A percentile compares a stretch with the other conserved stretches of the same genome.
phyloP scores from a whole-genome alignment of 2,329 filamentous ascomycete species.

The Gremmenia infestans region DNA sequence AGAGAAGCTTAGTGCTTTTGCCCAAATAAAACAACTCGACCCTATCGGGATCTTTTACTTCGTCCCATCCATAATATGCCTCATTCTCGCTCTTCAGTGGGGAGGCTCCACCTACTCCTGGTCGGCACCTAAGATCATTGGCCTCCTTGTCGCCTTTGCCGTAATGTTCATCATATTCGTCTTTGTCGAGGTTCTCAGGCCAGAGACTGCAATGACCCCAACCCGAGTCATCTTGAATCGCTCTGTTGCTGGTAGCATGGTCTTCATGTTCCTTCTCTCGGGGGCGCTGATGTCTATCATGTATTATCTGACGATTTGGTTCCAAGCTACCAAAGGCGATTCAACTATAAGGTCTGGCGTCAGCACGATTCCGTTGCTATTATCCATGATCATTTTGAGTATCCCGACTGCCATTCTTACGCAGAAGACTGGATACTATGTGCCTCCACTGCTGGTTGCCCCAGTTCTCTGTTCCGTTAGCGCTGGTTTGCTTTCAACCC shows the following conservation, averaged over 20 bases:
- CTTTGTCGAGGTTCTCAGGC: conserved; percentile 31
- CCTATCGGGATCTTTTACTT: too few relatives aligned
- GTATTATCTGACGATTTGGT: conserved; percentile 41
- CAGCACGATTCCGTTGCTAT: conserved; percentile 31
- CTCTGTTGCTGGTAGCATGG: conserved; percentile 27
- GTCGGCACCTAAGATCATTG: too few relatives aligned
- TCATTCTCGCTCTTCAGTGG: too few relatives aligned
- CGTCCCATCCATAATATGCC: too few relatives aligned
- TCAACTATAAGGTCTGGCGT: conserved; percentile 37
- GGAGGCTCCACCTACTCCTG: too few relatives aligned
- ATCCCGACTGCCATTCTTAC: conserved; percentile 48
- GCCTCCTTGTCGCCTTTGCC: conserved; percentile 24
- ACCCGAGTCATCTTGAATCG: conserved; percentile 33
- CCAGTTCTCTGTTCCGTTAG: too few relatives aligned
- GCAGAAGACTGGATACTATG: too few relatives aligned
- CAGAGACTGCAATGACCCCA: conserved; percentile 35
- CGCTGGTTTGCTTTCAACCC: too few relatives aligned
- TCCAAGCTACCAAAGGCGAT: conserved; percentile 38
- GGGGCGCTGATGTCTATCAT: conserved; percentile 38
- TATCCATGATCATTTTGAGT: conserved; percentile 28
- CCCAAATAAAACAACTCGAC: too few relatives aligned
- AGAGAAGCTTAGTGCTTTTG: too few relatives aligned
- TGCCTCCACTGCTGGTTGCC: too few relatives aligned
- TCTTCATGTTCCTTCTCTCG: conserved; percentile 29
- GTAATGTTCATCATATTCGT: conserved; percentile 24